These are phyloP conservation scores for Castanea mollissima DNA, from an alignment of 306 rosid genomes.

Conservation along the genomic window DNA sequence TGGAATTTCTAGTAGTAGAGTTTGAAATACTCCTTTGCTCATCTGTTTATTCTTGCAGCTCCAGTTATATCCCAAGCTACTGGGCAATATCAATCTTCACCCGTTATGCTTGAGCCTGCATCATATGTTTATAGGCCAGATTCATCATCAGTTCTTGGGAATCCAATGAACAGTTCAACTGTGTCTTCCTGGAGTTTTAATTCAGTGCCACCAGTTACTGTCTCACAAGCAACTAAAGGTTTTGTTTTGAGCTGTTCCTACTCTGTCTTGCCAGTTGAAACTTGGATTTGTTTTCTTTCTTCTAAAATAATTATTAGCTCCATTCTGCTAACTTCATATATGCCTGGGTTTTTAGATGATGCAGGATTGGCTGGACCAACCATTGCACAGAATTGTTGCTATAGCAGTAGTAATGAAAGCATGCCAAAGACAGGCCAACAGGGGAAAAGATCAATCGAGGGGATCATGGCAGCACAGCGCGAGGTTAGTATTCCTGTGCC, in stretches of 20 bases:
- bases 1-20: not conserved
- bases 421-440: slow-evolving; percentile 37
- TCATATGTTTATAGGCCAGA: slow-evolving; percentile 46
- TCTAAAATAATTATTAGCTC: not conserved
- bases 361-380: slow-evolving; percentile 40
- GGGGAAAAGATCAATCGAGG: slow-evolving; percentile 41
- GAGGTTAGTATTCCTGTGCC: slow-evolving; percentile 43
- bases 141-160: slow-evolving; percentile 59
- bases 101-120: slow-evolving; percentile 54
- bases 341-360: slow-evolving; percentile 46
- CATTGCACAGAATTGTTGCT: slow-evolving; percentile 44
- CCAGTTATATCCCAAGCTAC: slow-evolving; percentile 41
- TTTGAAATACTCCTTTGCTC: slow-evolving; percentile 10
- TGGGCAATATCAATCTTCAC: slow-evolving; percentile 53
- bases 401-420: slow-evolving; percentile 72
- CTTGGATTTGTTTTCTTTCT: not conserved
- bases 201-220: slow-evolving; percentile 40
- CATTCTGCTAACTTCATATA: not conserved
- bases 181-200: slow-evolving; percentile 64
- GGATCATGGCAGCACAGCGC: slow-evolving; percentile 32
- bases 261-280: not conserved
- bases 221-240: slow-evolving; percentile 66
- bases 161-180: slow-evolving; percentile 48
- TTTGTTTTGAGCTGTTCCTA: slow-evolving; percentile 42
- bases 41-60: slow-evolving; percentile 38